Evolutionary conservation across 768 basidiomycete genomes (phyloP).

Genomic region (Tylopilus plumbeoviolaceoides): DNA sequence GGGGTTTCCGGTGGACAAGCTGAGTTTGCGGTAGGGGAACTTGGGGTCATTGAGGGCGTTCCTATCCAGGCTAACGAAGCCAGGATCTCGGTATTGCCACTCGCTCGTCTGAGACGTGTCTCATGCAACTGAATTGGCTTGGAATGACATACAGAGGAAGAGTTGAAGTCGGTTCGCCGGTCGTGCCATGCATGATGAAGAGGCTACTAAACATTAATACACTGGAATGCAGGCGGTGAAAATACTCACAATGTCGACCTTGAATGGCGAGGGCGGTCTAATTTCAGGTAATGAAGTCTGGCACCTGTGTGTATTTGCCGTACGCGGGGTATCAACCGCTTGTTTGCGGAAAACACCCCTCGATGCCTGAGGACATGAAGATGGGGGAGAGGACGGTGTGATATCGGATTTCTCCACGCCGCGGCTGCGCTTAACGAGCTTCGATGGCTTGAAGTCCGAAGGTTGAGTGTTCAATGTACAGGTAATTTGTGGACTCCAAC

Average conservation of each 20-base stretch:
- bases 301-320: neutral
- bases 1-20: neutral
- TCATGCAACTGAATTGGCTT: neutral
- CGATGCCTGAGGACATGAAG: neutral
- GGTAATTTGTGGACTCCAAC: neutral
- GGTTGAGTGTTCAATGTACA: neutral
- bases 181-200: conserved; percentile 30
- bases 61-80: conserved; percentile 35
- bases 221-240: neutral
- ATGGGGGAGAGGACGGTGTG: neutral
- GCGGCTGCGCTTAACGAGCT: conserved; percentile 6
- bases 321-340: neutral
- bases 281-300: conserved; percentile 19
- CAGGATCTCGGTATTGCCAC: conserved; percentile 23
- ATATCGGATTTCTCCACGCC: neutral
- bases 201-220: conserved; percentile 21
- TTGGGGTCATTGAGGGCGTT: neutral
- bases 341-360: conserved; percentile 8
- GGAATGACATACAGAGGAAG: neutral
- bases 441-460: neutral
- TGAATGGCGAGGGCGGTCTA: conserved; percentile 24
- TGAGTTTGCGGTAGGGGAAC: neutral
- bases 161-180: conserved; percentile 19
- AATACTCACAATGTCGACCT: conserved; percentile 24
- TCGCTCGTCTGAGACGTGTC: conserved; percentile 4